Base-by-base conservation (phyloP, 306 rosid genomes). In the Mucuna pruriens region DNA sequence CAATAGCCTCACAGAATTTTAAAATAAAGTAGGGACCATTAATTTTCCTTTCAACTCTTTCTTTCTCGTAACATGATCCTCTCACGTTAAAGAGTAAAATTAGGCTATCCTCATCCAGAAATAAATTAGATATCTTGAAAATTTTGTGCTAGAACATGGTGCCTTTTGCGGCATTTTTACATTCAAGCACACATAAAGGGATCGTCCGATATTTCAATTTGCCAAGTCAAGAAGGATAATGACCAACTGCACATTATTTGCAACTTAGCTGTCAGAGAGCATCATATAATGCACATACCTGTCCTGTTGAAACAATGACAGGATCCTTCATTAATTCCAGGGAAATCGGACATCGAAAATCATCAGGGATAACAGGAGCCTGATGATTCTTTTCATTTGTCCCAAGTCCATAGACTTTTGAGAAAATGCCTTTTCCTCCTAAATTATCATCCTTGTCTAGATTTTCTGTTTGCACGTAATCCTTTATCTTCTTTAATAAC, bases 221-320 rank as follows among this genome's bases (percentile, higher is more conserved):
- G 42, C 54, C 39, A 40, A 29, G 71, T 26, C 48, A 68, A 76
- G 33, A 36, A 55, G 38, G 76, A 74, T 46, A 77, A 36, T 72
- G 19, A 36, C 46, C 40, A 58, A 49, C 36, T 54, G 44, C 17
- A 62, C 33, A 22, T 48, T 63, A 61, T 36, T 34, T 61, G 34
- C 17, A 84, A 39, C 58, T 74, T 79, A 10, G 68, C 83, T 15
- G 42, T 44, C 6, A 68, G 40, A 81, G 78, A 74, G 83, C 62
- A 63, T 80, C 36, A 72, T 52, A 66, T 48, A 76, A 46, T 44
- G 76, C 60, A 73, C 74, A 80, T 88, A 96, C 99, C 98, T 96
- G 99, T 84, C 99, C 99, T 8, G 99, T 96, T 64, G 99, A 96
- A 81, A 96, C 98, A 86, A 96, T 96, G 78, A 96, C 97, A 6